Evolutionary conservation across 257 asterid genomes (phyloP).

Genomic region (Solanum arcanum): DNA sequence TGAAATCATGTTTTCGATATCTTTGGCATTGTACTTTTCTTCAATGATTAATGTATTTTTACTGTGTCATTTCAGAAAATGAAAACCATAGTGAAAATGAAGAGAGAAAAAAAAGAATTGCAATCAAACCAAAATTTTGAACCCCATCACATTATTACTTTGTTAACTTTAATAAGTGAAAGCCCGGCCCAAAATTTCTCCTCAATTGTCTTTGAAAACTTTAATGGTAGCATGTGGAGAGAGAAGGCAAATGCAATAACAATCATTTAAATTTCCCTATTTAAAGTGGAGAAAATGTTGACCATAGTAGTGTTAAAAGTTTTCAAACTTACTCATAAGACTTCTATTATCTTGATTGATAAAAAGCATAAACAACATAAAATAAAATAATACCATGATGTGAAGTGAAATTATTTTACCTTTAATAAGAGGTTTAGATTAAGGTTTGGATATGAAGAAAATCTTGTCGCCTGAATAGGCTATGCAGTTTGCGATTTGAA

Average conservation of each 20-base stretch:
- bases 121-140: not conserved
- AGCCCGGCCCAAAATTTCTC: not conserved
- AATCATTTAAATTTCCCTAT: not conserved
- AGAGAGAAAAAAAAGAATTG: not conserved
- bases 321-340: not conserved
- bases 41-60: not conserved
- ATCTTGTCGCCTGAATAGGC: no score
- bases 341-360: not conserved
- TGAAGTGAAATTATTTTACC: no score
- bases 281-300: not conserved
- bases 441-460: not conserved
- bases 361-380: not conserved
- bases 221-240: not conserved
- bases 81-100: not conserved
- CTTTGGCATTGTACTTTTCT: not conserved
- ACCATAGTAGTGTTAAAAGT: not conserved
- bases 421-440: rapidly evolving
- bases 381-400: not conserved
- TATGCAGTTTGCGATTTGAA: not conserved
- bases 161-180: not conserved
- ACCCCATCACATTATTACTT: not conserved
- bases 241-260: not conserved
- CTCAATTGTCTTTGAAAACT: not conserved
- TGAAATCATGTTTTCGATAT: not conserved
- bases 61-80: not conserved